These are phyloP conservation scores for Pleurotus eryngii DNA, from an alignment of 768 basidiomycete species.

Conservation along the genomic window DNA sequence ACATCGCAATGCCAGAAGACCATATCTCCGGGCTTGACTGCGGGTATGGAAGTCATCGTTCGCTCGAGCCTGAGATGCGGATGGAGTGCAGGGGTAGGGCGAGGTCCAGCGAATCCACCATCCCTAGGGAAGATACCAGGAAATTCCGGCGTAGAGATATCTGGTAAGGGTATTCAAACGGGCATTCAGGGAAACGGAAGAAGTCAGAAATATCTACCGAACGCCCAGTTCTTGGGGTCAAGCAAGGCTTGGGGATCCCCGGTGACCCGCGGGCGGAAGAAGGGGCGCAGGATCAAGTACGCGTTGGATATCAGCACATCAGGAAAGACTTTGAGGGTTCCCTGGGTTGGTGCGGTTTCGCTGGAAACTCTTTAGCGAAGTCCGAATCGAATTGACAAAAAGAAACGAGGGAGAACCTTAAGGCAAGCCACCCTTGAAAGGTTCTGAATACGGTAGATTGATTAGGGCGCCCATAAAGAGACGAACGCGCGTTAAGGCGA, in stretches of 20 bases:
- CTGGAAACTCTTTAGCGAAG: conserved; percentile 18
- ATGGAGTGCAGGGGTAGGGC: conserved; percentile 35
- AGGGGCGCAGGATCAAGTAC: conserved; percentile 61
- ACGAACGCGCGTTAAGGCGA: conserved; percentile 47
- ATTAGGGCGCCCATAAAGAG: conserved; percentile 45
- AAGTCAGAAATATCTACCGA: conserved; percentile 20
- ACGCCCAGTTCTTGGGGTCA: conserved; percentile 39
- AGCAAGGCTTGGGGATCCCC: conserved; percentile 30
- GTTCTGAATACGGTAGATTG: conserved; percentile 39
- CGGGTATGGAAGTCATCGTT: conserved; percentile 62
- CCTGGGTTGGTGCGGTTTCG: conserved; percentile 52
- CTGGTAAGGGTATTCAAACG: conserved; percentile 15
- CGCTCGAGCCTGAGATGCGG: conserved; percentile 50
- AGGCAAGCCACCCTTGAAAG: conserved; percentile 60
- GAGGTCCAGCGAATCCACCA: conserved; percentile 26
- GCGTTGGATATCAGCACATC: conserved; percentile 53
- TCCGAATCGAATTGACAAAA: conserved; percentile 20
- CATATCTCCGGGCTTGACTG: conserved; percentile 63
- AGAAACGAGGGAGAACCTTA: conserved; percentile 40
- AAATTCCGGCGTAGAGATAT: conserved; percentile 38
- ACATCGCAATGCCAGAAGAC: conserved; percentile 61
- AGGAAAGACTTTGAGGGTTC: conserved; percentile 57
- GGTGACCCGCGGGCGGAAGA: conserved; percentile 49
- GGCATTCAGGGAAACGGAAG: background rate
- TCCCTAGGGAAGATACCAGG: conserved; percentile 30